Percentiles rank a stretch among this genome's conserved stretches.
phyloP scores from a whole-genome alignment of 345 rosid genomes.

The Citrus glauca region DNA sequence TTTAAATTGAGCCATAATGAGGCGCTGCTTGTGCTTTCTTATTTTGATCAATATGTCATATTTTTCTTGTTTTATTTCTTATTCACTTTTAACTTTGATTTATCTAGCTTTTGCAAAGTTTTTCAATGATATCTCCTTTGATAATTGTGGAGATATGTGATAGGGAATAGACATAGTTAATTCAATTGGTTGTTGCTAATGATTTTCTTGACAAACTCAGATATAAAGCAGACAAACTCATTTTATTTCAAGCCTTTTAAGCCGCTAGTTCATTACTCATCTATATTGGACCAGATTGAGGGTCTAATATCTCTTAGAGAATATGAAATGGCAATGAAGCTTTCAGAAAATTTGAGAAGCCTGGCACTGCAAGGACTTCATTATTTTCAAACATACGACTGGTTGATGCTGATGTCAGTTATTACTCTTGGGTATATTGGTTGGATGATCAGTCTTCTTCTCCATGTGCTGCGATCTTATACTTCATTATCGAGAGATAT shows the following conservation, averaged over 20 bases:
- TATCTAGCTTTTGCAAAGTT: neutral
- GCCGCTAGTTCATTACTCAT: constrained; percentile 50
- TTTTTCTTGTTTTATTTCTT: neutral
- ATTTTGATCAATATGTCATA: neutral
- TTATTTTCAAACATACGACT: constrained; percentile 94
- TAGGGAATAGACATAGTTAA: neutral
- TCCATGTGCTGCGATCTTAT: constrained; percentile 85
- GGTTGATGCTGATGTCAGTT: constrained; percentile 89
- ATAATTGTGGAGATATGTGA: neutral
- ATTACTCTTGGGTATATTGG: constrained; percentile 87
- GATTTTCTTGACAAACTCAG: constrained; percentile 58
- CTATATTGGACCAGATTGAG: constrained; percentile 57
- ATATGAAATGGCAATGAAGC: constrained; percentile 65
- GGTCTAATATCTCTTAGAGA: constrained; percentile 45
- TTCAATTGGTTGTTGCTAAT: constrained; percentile 8
- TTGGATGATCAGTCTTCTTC: constrained; percentile 83
- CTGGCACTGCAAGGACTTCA: constrained; percentile 86
- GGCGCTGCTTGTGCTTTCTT: neutral
- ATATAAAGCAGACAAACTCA: constrained; percentile 68
- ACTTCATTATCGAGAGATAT: constrained; percentile 55
- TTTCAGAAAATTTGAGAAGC: constrained; percentile 68
- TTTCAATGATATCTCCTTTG: constrained; percentile 2
- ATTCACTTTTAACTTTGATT: neutral
- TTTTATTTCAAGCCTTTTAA: constrained; percentile 78
- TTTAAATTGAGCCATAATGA: neutral